Percentiles rank a stretch among this genome's conserved stretches.
phyloP scores from a whole-genome alignment of 2,329 filamentous ascomycete species.

The Pleomassaria siparia region DNA sequence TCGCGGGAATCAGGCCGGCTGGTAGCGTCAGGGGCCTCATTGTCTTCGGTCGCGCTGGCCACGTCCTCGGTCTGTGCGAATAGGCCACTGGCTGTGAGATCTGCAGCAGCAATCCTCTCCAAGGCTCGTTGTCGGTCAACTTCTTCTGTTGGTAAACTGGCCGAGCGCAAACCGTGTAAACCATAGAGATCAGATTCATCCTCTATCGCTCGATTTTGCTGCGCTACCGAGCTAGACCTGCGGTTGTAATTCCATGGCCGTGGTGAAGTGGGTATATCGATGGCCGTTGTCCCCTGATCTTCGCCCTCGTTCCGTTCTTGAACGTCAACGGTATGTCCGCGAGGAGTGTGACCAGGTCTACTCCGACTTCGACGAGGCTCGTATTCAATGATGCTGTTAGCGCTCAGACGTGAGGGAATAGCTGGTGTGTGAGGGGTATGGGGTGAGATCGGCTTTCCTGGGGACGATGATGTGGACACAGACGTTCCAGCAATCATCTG shows the following conservation, averaged over 20 bases:
- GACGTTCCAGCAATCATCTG: constrained; percentile 66
- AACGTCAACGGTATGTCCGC: constrained; percentile 28
- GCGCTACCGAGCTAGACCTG: constrained; percentile 69
- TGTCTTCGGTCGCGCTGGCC: constrained; percentile 29
- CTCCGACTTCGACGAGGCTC: constrained; percentile 38
- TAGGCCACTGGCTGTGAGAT: constrained; percentile 65
- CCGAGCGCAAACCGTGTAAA: constrained; percentile 58
- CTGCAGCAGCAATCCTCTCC: constrained; percentile 42
- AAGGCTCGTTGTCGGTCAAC: constrained; percentile 49
- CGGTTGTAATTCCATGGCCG: constrained; percentile 54
- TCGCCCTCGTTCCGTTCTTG: constrained; percentile 31
- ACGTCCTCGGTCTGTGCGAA: constrained; percentile 49
- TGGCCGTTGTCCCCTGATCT: constrained; percentile 61
- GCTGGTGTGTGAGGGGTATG: constrained; percentile 92
- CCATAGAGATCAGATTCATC: constrained; percentile 63
- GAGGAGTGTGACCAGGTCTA: constrained; percentile 34
- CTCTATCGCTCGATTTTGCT: constrained; percentile 65
- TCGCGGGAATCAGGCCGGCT: constrained; percentile 28
- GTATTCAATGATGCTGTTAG: constrained; percentile 81
- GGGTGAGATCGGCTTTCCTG: constrained; percentile 82
- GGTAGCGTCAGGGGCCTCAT: constrained; percentile 9
- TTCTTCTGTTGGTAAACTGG: constrained; percentile 65
- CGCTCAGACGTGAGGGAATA: constrained; percentile 88
- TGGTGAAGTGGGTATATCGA: constrained; percentile 73
- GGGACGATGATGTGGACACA: constrained; percentile 82